These are phyloP conservation scores for Penicillium cosmopolitanum DNA, from an alignment of 495 filamentous ascomycete species.

Conservation along the genomic window DNA sequence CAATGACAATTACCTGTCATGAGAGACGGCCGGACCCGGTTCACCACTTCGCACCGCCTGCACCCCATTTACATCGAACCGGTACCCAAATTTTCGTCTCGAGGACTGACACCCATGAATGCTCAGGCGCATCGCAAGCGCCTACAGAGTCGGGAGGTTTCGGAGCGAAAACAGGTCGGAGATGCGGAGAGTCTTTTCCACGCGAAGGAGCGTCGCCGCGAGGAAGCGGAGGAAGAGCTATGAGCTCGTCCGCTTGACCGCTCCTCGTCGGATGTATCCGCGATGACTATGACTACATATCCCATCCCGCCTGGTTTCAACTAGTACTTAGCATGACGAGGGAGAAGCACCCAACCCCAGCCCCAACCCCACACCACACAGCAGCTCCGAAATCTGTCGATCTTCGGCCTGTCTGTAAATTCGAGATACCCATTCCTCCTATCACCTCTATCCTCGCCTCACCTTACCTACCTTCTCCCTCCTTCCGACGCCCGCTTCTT, in stretches of 20 bases:
- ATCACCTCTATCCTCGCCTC: constrained; percentile 4
- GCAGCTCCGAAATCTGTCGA: not conserved
- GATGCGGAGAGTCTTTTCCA: constrained; percentile 69
- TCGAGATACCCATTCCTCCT: constrained; percentile 23
- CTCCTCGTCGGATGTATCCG: not conserved
- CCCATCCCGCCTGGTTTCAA: not conserved
- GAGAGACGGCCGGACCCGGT: constrained; percentile 68
- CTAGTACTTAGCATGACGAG: constrained; percentile 1
- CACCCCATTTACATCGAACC: constrained; percentile 46
- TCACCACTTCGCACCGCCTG: constrained; percentile 50
- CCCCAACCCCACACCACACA: not conserved
- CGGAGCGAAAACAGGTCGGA: constrained; percentile 84
- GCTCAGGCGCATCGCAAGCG: constrained; percentile 57
- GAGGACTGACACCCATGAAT: constrained; percentile 85
- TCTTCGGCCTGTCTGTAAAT: constrained; percentile 12
- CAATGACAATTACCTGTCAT: constrained; percentile 99
- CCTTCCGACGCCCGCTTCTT: constrained; percentile 1
- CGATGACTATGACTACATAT: not conserved
- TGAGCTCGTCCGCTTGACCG: constrained; percentile 7
- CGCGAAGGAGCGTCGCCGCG: constrained; percentile 30
- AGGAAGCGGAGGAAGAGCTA: constrained; percentile 25
- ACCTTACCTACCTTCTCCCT: not conserved
- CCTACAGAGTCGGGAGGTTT: constrained; percentile 68
- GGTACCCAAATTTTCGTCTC: constrained; percentile 54
- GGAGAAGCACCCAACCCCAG: not conserved